Evolutionary conservation across 1,139 yeast species (phyloP).

Genomic region (Zygoascus meyerae): DNA sequence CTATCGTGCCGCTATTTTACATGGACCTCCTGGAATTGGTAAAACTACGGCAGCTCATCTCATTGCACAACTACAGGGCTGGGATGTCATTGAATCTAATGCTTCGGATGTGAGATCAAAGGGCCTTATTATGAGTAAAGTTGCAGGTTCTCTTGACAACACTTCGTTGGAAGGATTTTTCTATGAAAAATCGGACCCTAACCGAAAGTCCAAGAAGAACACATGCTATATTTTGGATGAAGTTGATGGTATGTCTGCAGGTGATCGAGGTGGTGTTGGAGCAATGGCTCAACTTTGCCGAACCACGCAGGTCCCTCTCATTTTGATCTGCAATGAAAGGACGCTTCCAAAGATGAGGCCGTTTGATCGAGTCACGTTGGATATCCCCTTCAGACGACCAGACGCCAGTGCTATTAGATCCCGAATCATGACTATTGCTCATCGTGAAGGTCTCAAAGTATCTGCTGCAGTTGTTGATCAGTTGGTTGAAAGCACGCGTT

Average conservation of each 20-base stretch:
- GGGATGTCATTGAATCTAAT: constrained; percentile 76
- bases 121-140: constrained; percentile 57
- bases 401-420: constrained; percentile 74
- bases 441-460: constrained; percentile 71
- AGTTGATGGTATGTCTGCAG: constrained; percentile 99
- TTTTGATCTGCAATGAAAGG: constrained; percentile 89
- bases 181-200: constrained; percentile 29
- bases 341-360: constrained; percentile 93
- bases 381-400: constrained; percentile 84
- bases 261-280: constrained; percentile 98
- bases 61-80: constrained; percentile 74
- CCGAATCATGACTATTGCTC: constrained; percentile 85
- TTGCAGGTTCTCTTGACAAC: constrained; percentile 69
- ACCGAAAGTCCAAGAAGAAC: constrained; percentile 38
- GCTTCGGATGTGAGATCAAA: constrained; percentile 94
- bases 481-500: constrained; percentile 75
- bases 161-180: constrained; percentile 81
- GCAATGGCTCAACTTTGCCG: constrained; percentile 85
- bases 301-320: constrained; percentile 81
- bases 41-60: constrained; percentile 90
- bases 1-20: constrained; percentile 75
- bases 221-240: constrained; percentile 95
- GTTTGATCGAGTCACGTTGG: constrained; percentile 79
- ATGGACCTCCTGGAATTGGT: constrained; percentile 97
- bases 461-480: constrained; percentile 80